Evolutionary conservation across 495 filamentous ascomycete species (phyloP), one percentile per base, ranked within the genome.

Genomic region (Margaritispora aquatica): DNA sequence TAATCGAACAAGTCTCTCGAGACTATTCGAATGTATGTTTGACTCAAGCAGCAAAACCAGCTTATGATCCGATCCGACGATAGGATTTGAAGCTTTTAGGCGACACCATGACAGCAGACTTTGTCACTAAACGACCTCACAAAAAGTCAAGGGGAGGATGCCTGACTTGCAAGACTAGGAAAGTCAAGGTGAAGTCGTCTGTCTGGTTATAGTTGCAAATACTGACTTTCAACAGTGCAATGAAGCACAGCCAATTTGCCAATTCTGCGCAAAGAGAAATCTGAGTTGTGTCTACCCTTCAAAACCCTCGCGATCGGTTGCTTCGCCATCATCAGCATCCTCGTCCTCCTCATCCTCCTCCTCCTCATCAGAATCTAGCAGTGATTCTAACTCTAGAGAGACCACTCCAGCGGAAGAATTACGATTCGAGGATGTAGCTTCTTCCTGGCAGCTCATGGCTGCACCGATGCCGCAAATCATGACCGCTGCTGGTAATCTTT

Each of bases 121-220:
- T 62, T 29, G 41, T 62, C 26, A 36, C 77, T 26, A 82, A 80
- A 62, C 69, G 78, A 20, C 76, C 79, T 26, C 79, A 80, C 57
- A 76, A 69, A 55, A 82, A 82, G 63, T 78, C 76, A 0, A 70
- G 77, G 44, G 67, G 66, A n/a, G 79, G 79, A n/a, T 74, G 71
- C 46, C 61, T 63, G 20, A 71, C 72, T 23, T 82, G 79, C 62
- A 73, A 75, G 54, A 74, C 67, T 59, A 75, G 75, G 63, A 80
- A 80, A 65, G 67, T 75, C 54, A 74, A 75, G 61, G 67, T 71
- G 48, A 15, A 36, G n/a, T 36, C 22, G 10, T 60, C 26, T 54
- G 29, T 21, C 21, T 27, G 29, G 29, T 15, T 29, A 44, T 44
- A 55, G 11, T 58, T 1, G 36, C 57, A n/a, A n/a, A n/a, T n/a